phyloP scores from a whole-genome alignment of 73 alveolate species.

The Paraurostyla sp. region DNA sequence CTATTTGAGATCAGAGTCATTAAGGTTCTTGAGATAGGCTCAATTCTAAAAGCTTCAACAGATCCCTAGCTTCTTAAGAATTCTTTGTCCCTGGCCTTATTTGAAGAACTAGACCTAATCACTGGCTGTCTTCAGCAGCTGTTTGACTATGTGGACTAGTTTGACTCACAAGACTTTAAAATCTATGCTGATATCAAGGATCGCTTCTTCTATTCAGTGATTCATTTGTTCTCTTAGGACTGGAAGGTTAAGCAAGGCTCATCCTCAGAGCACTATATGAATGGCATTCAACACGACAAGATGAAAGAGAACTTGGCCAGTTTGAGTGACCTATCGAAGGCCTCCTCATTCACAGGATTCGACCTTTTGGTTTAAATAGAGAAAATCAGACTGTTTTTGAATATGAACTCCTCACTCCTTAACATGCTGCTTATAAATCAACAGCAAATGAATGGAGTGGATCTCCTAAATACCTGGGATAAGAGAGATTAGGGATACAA shows the following conservation, averaged over 20 bases:
- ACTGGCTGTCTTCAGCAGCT: not conserved
- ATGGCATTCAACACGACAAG: not conserved
- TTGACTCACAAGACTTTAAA: not conserved
- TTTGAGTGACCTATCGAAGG: not conserved
- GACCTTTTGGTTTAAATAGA: not conserved
- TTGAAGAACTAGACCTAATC: conserved; percentile 20
- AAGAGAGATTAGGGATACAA: not conserved
- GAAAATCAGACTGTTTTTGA: not conserved
- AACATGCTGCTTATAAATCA: not conserved
- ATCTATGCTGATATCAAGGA: not conserved
- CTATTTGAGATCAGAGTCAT: not conserved
- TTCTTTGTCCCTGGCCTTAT: not conserved
- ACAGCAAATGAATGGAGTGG: not conserved
- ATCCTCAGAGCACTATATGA: not conserved
- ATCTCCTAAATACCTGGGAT: conserved; percentile 9
- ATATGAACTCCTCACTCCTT: conserved; percentile 8
- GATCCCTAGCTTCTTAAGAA: not conserved
- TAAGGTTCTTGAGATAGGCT: not conserved
- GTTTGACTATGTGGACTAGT: not conserved
- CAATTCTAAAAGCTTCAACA: not conserved
- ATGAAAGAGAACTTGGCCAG: not conserved
- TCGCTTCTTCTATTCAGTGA: not conserved
- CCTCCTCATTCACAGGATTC: not conserved
- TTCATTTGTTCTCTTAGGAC: not conserved
- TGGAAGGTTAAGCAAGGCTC: not conserved